A percentile compares a stretch with the other conserved stretches of the same genome.
These are phyloP conservation scores for Ambrosiella xylebori DNA, from an alignment of 2,329 filamentous ascomycete species.

Conservation along the genomic window DNA sequence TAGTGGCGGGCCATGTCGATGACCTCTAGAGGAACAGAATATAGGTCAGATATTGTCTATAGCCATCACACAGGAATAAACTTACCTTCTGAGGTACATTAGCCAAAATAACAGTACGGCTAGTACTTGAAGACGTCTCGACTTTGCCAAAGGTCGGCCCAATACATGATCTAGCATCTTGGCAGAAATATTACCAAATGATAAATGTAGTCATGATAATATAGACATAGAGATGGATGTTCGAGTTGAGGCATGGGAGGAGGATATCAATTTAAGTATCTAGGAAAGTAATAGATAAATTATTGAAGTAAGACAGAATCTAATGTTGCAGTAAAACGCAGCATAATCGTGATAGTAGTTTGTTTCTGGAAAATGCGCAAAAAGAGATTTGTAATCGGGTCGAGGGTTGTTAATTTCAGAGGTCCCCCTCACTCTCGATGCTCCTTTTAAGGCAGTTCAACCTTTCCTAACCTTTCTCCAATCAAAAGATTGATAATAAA, in stretches of 20 bases:
- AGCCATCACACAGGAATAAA: background rate
- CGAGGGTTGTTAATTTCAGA: no score
- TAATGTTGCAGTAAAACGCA: background rate
- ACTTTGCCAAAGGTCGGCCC: slow-evolving; percentile 77
- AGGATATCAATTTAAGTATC: background rate
- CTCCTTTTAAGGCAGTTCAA: no score
- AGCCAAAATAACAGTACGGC: slow-evolving; percentile 87
- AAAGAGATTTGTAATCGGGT: no score
- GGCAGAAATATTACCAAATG: background rate
- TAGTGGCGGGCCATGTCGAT: slow-evolving; percentile 73
- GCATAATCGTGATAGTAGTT: background rate
- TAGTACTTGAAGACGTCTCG: slow-evolving; percentile 81
- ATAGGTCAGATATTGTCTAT: background rate
- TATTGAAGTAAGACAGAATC: background rate
- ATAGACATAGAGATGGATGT: background rate
- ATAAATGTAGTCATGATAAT: background rate
- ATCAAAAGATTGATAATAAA: no score
- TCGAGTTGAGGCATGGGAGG: background rate
- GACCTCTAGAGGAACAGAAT: slow-evolving; percentile 37
- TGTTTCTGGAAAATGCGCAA: background rate
- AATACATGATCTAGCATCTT: slow-evolving; percentile 71
- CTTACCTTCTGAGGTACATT: slow-evolving; percentile 59
- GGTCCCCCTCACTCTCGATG: no score
- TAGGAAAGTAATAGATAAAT: background rate
- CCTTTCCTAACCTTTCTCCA: no score